Evolutionary conservation across 176 grass and related monocot species (phyloP), one percentile per base, ranked within the genome.

Genomic region (Echinochloa phyllopogon): DNA sequence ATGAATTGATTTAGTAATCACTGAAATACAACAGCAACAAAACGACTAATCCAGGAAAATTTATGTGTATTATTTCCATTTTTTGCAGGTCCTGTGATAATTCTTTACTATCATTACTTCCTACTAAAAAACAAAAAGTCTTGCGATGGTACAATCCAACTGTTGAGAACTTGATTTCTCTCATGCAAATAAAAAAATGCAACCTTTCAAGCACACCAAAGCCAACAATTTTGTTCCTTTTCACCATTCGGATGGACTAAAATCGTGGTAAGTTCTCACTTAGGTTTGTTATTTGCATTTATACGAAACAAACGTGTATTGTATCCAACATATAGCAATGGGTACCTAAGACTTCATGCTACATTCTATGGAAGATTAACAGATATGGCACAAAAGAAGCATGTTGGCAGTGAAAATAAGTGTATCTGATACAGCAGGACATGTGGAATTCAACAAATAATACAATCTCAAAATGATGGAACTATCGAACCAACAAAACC

Each of bases 71-170:
- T 37, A 60, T 20, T 42, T 58, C 17, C 23, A 75, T 36, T 52
- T 72, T n/a, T 51, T 80, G 20, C 17, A 80, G 38, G 3, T 14
- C 4, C 69, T 18, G 4, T 44, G 42, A 23, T 37, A 72, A 21
- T 58, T 77, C 20, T 72, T n/a, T 36, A n/a, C 58, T 37, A 40
- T 39, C 65, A 75, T 67, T 75, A 68, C 60, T 78, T 55, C 47
- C 37, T 72, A 33, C 10, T 60, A 52, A 65, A 70, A 77, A 69
- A 66, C 33, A 20, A 87, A 27, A 51, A 69, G 9, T 49, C 12
- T 45, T 74, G 4, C 37, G 8, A 37, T 53, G 72, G 27, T 53
- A 77, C 29, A 51, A 72, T 77, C 58, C 13, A 72, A 20, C 20
- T 23, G 71, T 38, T 63, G 15, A 12, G 55, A 63, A 41, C 55